Percentiles rank a stretch among this genome's conserved stretches.
phyloP scores from a whole-genome alignment of 495 filamentous ascomycete species.

The Pseudotulostoma volvatum region DNA sequence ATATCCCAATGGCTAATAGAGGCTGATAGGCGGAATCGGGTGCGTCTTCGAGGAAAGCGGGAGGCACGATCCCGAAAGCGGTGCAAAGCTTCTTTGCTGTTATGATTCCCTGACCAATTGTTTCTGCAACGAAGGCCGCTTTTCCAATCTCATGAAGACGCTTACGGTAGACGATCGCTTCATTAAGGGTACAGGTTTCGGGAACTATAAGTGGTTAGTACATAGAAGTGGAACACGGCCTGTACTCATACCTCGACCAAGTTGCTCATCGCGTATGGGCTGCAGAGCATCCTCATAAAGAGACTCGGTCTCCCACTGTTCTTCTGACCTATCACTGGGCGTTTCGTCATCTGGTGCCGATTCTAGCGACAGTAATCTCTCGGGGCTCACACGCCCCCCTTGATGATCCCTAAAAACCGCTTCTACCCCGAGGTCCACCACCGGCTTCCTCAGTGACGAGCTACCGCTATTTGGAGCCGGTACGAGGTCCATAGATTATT shows the following conservation, averaged over 20 bases:
- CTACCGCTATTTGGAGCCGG: background rate
- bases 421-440: conserved; percentile 31
- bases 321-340: conserved; percentile 42
- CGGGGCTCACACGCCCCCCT: background rate
- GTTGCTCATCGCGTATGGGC: conserved; percentile 42
- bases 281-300: conserved; percentile 53
- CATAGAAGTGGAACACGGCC: conserved; percentile 2
- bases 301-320: conserved; percentile 51
- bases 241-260: conserved; percentile 35
- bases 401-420: conserved; percentile 9
- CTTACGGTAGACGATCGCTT: conserved; percentile 50
- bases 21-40: conserved; percentile 59
- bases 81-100: conserved; percentile 74
- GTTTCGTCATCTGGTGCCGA: conserved; percentile 33
- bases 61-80: conserved; percentile 75
- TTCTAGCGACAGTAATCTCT: conserved; percentile 10
- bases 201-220: conserved; percentile 20
- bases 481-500: background rate
- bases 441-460: conserved; percentile 22
- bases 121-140: conserved; percentile 55
- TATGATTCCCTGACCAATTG: conserved; percentile 48
- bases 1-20: conserved; percentile 59
- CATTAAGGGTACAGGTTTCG: conserved; percentile 55
- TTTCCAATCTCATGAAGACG: conserved; percentile 60
- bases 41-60: conserved; percentile 56